These are phyloP conservation scores for Capsella bursapastoris DNA, from an alignment of 345 rosid genomes.

Conservation along the genomic window DNA sequence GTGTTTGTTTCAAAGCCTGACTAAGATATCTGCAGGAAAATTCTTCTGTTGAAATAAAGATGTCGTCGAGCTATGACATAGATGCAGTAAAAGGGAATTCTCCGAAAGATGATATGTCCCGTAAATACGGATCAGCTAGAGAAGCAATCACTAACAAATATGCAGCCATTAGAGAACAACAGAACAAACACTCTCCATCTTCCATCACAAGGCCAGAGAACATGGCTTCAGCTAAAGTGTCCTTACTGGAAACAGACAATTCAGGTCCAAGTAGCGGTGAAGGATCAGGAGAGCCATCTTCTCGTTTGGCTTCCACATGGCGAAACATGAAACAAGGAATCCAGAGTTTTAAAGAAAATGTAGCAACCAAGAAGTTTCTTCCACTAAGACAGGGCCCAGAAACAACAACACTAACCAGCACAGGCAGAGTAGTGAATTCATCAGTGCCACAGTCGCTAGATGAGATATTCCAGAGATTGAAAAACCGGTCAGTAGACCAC, in stretches of 20 bases:
- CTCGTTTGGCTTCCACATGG: conserved; percentile 76
- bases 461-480: conserved; percentile 89
- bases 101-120: conserved; percentile 67
- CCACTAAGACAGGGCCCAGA: conserved; percentile 68
- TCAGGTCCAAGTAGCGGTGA: conserved; percentile 36
- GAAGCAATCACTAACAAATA: conserved; percentile 89
- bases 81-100: conserved; percentile 52
- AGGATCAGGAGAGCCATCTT: conserved; percentile 49
- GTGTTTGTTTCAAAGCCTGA: conserved; percentile 20
- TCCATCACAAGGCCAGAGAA: conserved; percentile 53
- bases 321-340: conserved; percentile 82
- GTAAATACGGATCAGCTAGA: conserved; percentile 64
- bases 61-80: conserved; percentile 46
- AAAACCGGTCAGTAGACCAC: conserved; percentile 60
- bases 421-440: conserved; percentile 28
- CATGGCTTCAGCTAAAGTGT: conserved; percentile 76
- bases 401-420: conserved; percentile 35
- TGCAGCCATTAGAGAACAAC: conserved; percentile 80
- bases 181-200: conserved; percentile 52
- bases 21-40: conserved; percentile 52
- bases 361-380: conserved; percentile 69
- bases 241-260: conserved; percentile 65
- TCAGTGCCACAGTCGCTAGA: conserved; percentile 72
- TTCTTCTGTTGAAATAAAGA: conserved; percentile 72
- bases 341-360: conserved; percentile 82